Evolutionary conservation across 768 basidiomycete species (phyloP).

Genomic region (Suillus sp.): DNA sequence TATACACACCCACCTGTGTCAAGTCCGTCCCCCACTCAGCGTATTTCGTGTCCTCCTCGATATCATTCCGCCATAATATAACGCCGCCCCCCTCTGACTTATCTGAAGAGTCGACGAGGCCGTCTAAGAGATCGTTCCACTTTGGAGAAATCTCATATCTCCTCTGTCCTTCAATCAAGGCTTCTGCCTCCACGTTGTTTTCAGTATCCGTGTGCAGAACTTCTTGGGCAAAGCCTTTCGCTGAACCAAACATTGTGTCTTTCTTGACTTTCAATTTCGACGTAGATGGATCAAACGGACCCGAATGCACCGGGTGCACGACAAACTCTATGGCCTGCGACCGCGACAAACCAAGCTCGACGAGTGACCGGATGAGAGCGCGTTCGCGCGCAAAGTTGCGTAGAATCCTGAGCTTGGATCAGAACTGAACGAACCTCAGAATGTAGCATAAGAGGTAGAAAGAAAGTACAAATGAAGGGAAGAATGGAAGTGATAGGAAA

Average conservation of each 20-base stretch:
- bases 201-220: neutral
- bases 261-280: neutral
- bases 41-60: constrained; percentile 79
- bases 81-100: constrained; percentile 73
- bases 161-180: constrained; percentile 53
- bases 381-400: constrained; percentile 77
- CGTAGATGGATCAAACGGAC: constrained; percentile 14
- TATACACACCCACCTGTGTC: constrained; percentile 50
- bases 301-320: constrained; percentile 60
- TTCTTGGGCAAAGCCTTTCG: constrained; percentile 13
- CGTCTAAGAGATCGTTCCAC: constrained; percentile 45
- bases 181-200: constrained; percentile 62
- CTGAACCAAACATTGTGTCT: constrained; percentile 16
- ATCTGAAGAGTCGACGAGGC: constrained; percentile 92
- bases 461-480: neutral
- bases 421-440: neutral
- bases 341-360: constrained; percentile 60
- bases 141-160: constrained; percentile 76
- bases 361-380: constrained; percentile 56
- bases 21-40: constrained; percentile 42
- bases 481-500: neutral
- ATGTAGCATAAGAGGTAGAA: neutral
- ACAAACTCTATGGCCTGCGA: constrained; percentile 73
- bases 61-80: constrained; percentile 88
- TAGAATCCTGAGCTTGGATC: constrained; percentile 49